A percentile compares a stretch with the other conserved stretches of the same genome.
Conservation (phyloP, 176 grass and related monocot species). For the Zizania latifolia region DNA sequence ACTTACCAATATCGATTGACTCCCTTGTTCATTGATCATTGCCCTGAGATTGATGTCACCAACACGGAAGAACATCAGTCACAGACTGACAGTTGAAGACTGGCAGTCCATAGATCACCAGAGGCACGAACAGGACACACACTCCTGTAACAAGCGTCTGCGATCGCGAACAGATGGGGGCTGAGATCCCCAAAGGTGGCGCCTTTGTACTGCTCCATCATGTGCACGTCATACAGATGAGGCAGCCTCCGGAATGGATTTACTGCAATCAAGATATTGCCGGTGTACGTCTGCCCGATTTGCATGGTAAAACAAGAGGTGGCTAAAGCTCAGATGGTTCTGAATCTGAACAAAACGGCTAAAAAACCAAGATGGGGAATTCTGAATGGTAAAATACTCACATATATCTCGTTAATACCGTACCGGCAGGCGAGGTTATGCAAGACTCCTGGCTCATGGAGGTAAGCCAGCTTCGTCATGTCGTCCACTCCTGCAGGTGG, state of each 20-base stretch:
- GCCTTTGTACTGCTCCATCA: slow-evolving; percentile 98
- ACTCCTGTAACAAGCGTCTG: slow-evolving; percentile 84
- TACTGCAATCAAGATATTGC: slow-evolving; percentile 95
- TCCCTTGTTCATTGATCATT: slow-evolving; percentile 84
- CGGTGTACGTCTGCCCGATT: slow-evolving; percentile 68
- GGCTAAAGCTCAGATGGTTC: not conserved
- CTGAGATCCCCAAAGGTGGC: slow-evolving; percentile 82
- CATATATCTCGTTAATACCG: slow-evolving; percentile 86
- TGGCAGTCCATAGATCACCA: not conserved
- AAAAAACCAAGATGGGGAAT: not conserved
- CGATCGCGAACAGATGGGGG: slow-evolving; percentile 80
- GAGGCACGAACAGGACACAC: not conserved
- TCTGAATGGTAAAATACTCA: slow-evolving; percentile 31
- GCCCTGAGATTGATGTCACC: slow-evolving; percentile 31
- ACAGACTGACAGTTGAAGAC: too few species aligned
- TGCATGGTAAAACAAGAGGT: not conserved
- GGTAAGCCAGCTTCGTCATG: slow-evolving; percentile 96
- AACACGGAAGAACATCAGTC: not conserved
- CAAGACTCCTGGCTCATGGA: slow-evolving; percentile 85
- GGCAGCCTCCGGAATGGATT: slow-evolving; percentile 85
- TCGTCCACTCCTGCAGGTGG: slow-evolving; percentile 84
- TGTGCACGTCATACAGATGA: slow-evolving; percentile 82
- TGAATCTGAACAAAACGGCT: not conserved
- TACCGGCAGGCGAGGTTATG: slow-evolving; percentile 67
- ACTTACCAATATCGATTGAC: slow-evolving; percentile 87